Evolutionary conservation across 176 grass and related monocot species (phyloP).

Genomic region (Carex pumila): DNA sequence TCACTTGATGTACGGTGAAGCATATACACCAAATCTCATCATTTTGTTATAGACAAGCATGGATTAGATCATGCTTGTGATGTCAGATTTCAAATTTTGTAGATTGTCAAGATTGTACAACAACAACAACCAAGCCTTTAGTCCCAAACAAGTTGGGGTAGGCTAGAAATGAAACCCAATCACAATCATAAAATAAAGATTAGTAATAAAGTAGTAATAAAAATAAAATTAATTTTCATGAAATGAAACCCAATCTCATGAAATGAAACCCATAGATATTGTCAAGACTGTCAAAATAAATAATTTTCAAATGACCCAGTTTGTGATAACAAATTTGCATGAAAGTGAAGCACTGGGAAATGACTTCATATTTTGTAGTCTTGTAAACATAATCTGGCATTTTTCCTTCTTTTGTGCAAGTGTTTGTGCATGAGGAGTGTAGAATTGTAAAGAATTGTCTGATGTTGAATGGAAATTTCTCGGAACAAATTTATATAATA

Average conservation of each 20-base stretch:
- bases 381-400: neutral
- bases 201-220: too few species aligned
- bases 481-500: neutral
- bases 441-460: neutral
- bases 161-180: too few species aligned
- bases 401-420: neutral
- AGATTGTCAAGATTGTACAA: neutral
- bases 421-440: neutral
- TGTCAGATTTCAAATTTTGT: neutral
- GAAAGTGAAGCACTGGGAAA: neutral
- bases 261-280: too few species aligned
- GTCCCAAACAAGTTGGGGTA: too few species aligned
- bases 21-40: neutral
- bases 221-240: too few species aligned
- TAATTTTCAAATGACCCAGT: neutral
- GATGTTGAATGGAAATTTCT: neutral
- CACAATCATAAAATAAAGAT: too few species aligned
- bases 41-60: neutral
- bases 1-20: neutral
- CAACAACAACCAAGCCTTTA: too few species aligned
- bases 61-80: neutral
- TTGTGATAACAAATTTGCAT: neutral
- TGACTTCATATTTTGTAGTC: neutral
- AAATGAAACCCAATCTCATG: too few species aligned
- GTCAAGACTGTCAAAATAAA: neutral